Evolutionary conservation across 495 filamentous ascomycete genomes (phyloP).

Genomic region (Lophiostoma macrostomum): DNA sequence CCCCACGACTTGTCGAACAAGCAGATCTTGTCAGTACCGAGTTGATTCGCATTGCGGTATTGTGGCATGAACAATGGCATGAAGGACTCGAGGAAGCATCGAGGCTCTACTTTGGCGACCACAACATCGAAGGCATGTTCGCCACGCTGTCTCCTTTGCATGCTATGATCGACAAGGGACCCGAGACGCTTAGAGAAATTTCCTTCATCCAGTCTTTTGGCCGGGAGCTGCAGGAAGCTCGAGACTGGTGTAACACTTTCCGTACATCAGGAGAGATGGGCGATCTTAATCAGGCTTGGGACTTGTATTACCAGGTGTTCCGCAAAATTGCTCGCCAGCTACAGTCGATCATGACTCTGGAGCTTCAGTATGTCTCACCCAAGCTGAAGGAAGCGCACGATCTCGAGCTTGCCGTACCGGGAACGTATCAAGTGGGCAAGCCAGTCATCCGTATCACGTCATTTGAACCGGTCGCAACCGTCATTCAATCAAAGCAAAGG

Average conservation of each 20-base stretch:
- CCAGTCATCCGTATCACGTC: conserved; percentile 80
- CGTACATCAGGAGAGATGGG: conserved; percentile 80
- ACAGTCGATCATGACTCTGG: conserved; percentile 85
- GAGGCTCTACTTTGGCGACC: conserved; percentile 82
- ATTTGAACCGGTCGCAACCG: conserved; percentile 83
- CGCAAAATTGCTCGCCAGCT: conserved; percentile 91
- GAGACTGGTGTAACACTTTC: conserved; percentile 93
- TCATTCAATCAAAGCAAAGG: conserved; percentile 95
- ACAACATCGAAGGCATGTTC: conserved; percentile 97
- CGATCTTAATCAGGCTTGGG: conserved; percentile 96
- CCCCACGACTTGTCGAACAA: conserved; percentile 88
- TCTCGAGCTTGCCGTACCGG: conserved; percentile 87
- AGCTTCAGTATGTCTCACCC: conserved; percentile 93
- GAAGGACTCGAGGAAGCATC: conserved; percentile 98
- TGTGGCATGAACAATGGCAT: conserved; percentile 99
- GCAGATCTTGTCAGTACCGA: conserved; percentile 92
- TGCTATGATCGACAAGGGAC: conserved; percentile 82
- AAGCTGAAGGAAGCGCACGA: conserved; percentile 77
- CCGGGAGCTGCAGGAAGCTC: conserved; percentile 87
- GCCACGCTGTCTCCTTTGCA: conserved; percentile 84
- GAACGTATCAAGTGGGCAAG: conserved; percentile 87
- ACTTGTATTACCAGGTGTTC: conserved; percentile 97
- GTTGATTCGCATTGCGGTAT: conserved; percentile 89
- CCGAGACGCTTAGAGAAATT: conserved; percentile 89
- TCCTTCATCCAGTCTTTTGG: conserved; percentile 98